Percentiles rank a stretch among this genome's conserved stretches.
Conservation (phyloP, 495 filamentous ascomycete species). For the Terfezia boudieri region DNA sequence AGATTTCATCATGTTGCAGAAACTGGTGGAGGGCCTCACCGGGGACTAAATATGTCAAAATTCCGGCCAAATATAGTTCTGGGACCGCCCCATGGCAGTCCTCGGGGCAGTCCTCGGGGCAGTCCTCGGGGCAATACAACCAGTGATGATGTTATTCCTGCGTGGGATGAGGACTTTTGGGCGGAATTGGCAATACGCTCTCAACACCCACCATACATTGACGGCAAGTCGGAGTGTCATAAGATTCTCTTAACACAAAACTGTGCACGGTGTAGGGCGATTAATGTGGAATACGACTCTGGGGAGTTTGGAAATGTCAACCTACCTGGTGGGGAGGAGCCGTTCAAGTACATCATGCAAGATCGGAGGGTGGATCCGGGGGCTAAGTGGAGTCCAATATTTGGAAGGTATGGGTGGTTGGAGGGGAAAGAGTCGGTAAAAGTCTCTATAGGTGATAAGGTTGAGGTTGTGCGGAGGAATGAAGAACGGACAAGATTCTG, state of each 20-base stretch:
- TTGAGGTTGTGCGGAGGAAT: constrained; percentile 6
- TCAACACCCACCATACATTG: neutral
- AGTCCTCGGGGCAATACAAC: neutral
- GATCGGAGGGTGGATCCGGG: constrained; percentile 16
- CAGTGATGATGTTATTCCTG: constrained; percentile 19
- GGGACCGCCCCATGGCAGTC: constrained; percentile 21
- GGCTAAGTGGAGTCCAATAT: constrained; percentile 10
- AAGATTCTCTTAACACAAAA: constrained; percentile 47
- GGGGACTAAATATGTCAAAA: constrained; percentile 48
- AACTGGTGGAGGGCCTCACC: constrained; percentile 16
- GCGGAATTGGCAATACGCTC: constrained; percentile 31
- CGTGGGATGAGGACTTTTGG: constrained; percentile 83
- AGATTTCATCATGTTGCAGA: constrained; percentile 16
- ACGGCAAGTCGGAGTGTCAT: constrained; percentile 4
- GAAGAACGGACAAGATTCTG: constrained; percentile 1
- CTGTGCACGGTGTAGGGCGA: constrained; percentile 51
- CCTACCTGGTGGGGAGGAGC: constrained; percentile 2
- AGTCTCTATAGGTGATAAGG: constrained; percentile 10
- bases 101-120: too few relatives aligned
- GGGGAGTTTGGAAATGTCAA: constrained; percentile 21
- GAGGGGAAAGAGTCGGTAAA: neutral
- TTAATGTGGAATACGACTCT: constrained; percentile 68
- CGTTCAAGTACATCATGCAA: constrained; percentile 28
- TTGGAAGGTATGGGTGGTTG: constrained; percentile 12
- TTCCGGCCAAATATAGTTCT: constrained; percentile 75